Percentiles rank a stretch among this genome's conserved stretches.
Conservation (phyloP, 345 rosid species). For the Eucalyptus marginata region DNA sequence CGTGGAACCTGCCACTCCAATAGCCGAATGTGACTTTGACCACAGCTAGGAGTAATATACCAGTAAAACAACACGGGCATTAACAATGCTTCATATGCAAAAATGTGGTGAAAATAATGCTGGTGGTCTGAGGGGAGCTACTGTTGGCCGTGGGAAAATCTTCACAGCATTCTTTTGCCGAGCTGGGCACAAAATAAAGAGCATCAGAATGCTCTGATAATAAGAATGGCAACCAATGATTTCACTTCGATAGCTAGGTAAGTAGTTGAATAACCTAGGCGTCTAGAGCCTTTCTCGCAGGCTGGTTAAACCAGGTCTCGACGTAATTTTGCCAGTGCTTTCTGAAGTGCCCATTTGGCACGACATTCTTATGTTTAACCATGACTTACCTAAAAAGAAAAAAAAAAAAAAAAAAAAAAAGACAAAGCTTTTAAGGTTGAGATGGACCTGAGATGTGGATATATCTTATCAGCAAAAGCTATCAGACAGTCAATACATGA, state of each 20-base stretch:
- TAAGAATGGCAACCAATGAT: not conserved
- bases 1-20: not conserved
- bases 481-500: too few relatives aligned
- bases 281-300: slow-evolving; percentile 74
- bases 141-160: slow-evolving; percentile 82
- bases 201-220: not conserved
- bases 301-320: slow-evolving; percentile 84
- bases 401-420: too few relatives aligned
- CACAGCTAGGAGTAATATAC: not conserved
- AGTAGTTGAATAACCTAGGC: slow-evolving; percentile 26
- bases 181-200: slow-evolving; percentile 17
- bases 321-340: slow-evolving; percentile 88
- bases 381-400: slow-evolving; percentile 15
- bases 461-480: too few relatives aligned
- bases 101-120: not conserved
- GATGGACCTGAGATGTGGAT: too few relatives aligned
- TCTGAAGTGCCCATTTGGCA: slow-evolving; percentile 70
- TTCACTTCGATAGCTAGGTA: not conserved
- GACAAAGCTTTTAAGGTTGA: too few relatives aligned
- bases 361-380: slow-evolving; percentile 72
- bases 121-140: slow-evolving; percentile 69
- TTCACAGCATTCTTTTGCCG: slow-evolving; percentile 81
- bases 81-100: not conserved
- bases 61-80: not conserved
- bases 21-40: not conserved